Evolutionary conservation across 192 early-diverging fungal species (phyloP).

Genomic region (Coemansia sp.): DNA sequence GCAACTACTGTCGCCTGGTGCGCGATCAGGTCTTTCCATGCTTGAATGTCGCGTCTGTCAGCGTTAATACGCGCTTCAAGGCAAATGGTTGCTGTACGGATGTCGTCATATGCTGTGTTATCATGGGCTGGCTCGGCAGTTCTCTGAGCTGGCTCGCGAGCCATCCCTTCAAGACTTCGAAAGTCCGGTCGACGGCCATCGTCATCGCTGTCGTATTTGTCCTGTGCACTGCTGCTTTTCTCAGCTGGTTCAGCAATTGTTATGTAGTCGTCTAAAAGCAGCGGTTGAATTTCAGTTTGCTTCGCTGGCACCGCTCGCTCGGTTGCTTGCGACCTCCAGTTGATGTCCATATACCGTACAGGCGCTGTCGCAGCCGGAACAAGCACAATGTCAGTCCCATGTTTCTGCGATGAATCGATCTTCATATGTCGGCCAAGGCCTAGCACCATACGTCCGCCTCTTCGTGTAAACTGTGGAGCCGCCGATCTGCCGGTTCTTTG

Average conservation of each 20-base stretch:
- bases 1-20: conserved; percentile 13
- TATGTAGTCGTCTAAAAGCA: not conserved
- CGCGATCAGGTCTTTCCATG: conserved; percentile 20
- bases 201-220: conserved; percentile 21
- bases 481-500: conserved; percentile 13
- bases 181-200: conserved; percentile 3
- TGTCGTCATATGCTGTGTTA: no score
- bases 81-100: not conserved
- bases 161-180: conserved; percentile 29
- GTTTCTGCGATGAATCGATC: not conserved
- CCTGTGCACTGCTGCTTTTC: not conserved
- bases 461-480: conserved; percentile 23
- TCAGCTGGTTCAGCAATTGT: not conserved
- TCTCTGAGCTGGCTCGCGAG: not conserved
- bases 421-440: conserved; percentile 6
- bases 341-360: conserved; percentile 14
- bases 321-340: conserved; percentile 7
- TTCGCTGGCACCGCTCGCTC: conserved; percentile 5
- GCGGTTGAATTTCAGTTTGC: not conserved
- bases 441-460: conserved; percentile 4
- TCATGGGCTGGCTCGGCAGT: conserved; percentile 14
- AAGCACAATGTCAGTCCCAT: not conserved
- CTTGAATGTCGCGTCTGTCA: conserved; percentile 17
- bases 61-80: not conserved
- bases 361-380: not conserved